These are phyloP conservation scores for Calocybe gangraenosa DNA, from an alignment of 768 basidiomycete species.

Conservation along the genomic window DNA sequence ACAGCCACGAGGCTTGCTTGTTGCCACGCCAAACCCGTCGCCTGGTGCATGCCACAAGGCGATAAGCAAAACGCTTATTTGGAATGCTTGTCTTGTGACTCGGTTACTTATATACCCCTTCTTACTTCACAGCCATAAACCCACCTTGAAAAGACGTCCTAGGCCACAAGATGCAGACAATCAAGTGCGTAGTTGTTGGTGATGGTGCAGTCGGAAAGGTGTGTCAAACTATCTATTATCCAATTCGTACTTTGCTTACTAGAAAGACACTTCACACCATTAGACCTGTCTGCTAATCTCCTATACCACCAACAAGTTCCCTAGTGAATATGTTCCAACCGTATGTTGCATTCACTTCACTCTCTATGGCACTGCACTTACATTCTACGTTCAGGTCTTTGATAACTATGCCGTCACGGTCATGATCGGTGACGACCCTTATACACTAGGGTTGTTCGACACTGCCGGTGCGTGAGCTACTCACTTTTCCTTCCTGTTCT, in stretches of 20 bases:
- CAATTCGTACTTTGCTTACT: not conserved
- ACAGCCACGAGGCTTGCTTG: slow-evolving; percentile 39
- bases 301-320: slow-evolving; percentile 97
- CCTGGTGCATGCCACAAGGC: slow-evolving; percentile 22
- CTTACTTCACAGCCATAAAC: slow-evolving; percentile 11
- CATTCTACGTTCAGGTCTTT: slow-evolving; percentile 58
- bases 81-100: slow-evolving; percentile 11
- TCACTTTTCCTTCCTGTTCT: slow-evolving; percentile 4
- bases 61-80: slow-evolving; percentile 20
- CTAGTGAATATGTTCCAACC: slow-evolving; percentile 98
- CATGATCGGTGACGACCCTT: slow-evolving; percentile 99
- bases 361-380: slow-evolving; percentile 17
- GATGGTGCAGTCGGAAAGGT: slow-evolving; percentile 99
- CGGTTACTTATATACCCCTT: slow-evolving; percentile 16
- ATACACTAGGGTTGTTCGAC: slow-evolving; percentile 97
- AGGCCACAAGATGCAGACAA: slow-evolving; percentile 75
- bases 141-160: slow-evolving; percentile 11
- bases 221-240: slow-evolving; percentile 25
- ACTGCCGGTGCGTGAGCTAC: slow-evolving; percentile 78
- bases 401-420: slow-evolving; percentile 99
- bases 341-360: slow-evolving; percentile 48
- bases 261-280: slow-evolving; percentile 7
- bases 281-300: slow-evolving; percentile 96
- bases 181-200: slow-evolving; percentile 96
- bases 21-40: slow-evolving; percentile 31